Conservation (phyloP, 305 asterid genomes). For the Solanum hybrid region DNA sequence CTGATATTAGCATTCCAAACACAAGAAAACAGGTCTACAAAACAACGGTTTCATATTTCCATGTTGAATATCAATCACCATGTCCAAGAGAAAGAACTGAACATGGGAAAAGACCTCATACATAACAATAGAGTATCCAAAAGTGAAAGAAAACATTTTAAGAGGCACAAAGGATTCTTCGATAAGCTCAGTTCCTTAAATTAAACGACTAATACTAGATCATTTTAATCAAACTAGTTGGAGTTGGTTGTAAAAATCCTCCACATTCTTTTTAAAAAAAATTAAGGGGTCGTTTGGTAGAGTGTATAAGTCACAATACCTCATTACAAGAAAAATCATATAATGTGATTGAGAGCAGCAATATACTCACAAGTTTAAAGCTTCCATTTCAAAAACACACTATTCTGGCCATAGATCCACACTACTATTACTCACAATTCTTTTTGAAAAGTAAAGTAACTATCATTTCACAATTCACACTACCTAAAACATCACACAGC, state of each 20-base stretch:
- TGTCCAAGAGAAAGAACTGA: neutral
- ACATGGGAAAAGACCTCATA: neutral
- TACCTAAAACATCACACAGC: neutral
- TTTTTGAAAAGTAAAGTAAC: neutral
- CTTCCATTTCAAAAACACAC: neutral
- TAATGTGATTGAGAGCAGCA: neutral
- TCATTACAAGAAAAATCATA: neutral
- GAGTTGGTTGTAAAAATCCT: neutral
- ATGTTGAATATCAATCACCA: neutral
- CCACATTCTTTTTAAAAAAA: neutral
- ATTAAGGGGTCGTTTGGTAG: neutral
- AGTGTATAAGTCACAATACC: neutral
- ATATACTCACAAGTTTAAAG: neutral
- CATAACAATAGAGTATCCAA: neutral
- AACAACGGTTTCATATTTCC: neutral
- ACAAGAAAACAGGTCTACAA: neutral
- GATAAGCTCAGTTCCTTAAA: neutral
- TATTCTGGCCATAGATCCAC: neutral
- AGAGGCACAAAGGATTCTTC: neutral
- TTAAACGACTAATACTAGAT: neutral
- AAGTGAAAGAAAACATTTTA: neutral
- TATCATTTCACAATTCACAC: neutral
- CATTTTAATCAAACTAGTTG: neutral
- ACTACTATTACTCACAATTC: neutral
- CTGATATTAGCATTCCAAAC: neutral